Percentiles rank a stretch among this genome's conserved stretches.
Evolutionary conservation across 2,329 filamentous ascomycete genomes (phyloP).

Genomic region (Fusarium robinianum): DNA sequence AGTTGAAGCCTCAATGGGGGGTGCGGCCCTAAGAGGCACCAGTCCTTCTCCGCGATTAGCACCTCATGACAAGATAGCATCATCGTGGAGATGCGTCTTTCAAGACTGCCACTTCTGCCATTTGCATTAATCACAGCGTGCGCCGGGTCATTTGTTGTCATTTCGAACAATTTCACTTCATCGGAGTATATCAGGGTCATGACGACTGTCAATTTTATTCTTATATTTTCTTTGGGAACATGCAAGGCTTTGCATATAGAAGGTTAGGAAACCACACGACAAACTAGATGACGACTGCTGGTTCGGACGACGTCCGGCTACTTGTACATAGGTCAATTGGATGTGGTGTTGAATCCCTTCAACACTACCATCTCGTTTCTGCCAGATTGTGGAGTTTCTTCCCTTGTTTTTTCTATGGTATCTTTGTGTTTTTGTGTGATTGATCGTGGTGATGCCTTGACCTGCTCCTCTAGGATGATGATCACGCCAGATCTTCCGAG

Average conservation of each 20-base stretch:
- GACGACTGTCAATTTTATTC: conserved; percentile 39
- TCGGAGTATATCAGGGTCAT: conserved; percentile 38
- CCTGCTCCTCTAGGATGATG: too few relatives aligned
- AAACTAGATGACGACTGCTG: conserved; percentile 37
- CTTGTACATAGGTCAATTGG: conserved; percentile 40
- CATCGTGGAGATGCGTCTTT: conserved; percentile 14
- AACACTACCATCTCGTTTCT: conserved; percentile 31
- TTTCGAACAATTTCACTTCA: conserved; percentile 37
- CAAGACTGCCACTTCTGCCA: conserved; percentile 32
- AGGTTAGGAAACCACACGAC: conserved; percentile 39
- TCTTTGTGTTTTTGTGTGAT: conserved; percentile 1
- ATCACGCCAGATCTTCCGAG: too few relatives aligned
- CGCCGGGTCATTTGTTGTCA: conserved; percentile 31
- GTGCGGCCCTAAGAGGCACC: conserved; percentile 50
- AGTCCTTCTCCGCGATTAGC: conserved; percentile 9
- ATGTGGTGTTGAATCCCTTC: conserved; percentile 30
- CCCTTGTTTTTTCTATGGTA: background rate
- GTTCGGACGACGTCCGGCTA: conserved; percentile 29
- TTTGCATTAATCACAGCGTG: conserved; percentile 38
- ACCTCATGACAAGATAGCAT: conserved; percentile 5
- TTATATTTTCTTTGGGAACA: conserved; percentile 32
- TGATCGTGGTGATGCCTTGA: background rate
- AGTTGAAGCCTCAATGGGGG: conserved; percentile 63
- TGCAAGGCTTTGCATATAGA: conserved; percentile 44
- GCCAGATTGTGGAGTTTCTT: background rate